phyloP scores from a whole-genome alignment of 2,329 filamentous ascomycete genomes.

The Xylariaceae sp. region DNA sequence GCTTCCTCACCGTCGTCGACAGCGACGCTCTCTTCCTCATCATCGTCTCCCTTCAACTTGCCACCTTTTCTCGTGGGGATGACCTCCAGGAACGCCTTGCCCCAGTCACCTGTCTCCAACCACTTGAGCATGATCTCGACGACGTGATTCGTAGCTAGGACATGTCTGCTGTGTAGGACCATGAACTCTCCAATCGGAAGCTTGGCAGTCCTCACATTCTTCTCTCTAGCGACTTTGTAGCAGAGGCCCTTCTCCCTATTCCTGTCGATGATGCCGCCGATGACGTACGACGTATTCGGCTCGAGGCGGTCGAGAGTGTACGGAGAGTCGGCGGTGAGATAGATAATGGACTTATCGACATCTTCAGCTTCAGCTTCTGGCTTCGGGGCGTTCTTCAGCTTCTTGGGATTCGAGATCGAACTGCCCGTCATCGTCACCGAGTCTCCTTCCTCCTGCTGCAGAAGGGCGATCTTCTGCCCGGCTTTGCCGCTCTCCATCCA shows the following conservation, averaged over 20 bases:
- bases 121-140: conserved; percentile 94
- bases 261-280: conserved; percentile 92
- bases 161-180: conserved; percentile 80
- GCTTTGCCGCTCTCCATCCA: conserved; percentile 60
- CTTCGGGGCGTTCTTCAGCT: conserved; percentile 17
- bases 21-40: conserved; percentile 24
- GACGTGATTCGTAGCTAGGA: conserved; percentile 93
- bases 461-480: conserved; percentile 58
- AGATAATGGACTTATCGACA: conserved; percentile 60
- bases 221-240: conserved; percentile 73
- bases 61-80: conserved; percentile 91
- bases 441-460: conserved; percentile 39
- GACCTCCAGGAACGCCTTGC: conserved; percentile 78
- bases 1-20: conserved; percentile 10
- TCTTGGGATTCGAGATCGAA: conserved; percentile 35
- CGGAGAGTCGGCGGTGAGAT: conserved; percentile 88
- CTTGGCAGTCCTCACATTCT: conserved; percentile 81
- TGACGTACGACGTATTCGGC: conserved; percentile 86
- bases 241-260: conserved; percentile 95
- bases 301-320: conserved; percentile 79
- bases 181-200: conserved; percentile 95
- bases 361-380: conserved; percentile 30
- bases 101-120: conserved; percentile 90
- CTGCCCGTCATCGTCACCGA: conserved; percentile 33
- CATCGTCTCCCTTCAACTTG: conserved; percentile 49